Evolutionary conservation across 208 protist species (phyloP), one percentile per base, ranked within the genome.

Genomic region (Leishmania guyanensis): DNA sequence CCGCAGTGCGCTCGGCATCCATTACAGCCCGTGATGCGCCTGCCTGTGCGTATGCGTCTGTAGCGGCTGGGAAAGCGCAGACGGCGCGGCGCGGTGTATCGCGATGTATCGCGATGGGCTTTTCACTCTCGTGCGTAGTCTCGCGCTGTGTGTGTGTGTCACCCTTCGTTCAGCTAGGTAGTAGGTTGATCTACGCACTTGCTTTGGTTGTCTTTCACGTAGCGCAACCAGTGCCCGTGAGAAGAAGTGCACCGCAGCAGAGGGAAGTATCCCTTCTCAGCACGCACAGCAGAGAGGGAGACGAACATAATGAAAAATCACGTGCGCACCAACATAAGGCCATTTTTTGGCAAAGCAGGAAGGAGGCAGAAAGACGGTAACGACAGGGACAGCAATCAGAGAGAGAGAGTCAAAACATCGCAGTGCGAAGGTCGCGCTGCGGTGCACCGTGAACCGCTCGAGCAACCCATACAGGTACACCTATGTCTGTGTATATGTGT

Each of bases 1-100:
- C 78, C 4, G 89, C 92, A 9, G 85, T 81, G 39, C 88, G 87
- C 33, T 94, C 90, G 50, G 87, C 91, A 29, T 86, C 83, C 86
- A 91, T 89, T 65, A 48, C 20, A 53, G 9, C 51, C 51, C 62
- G 33, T 43, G 6, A 43, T 16, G 12, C 74, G 60, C 70, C 58
- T 68, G 58, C n/a, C 70, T 79, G 56, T 50, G 29, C 46, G 50
- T 70, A 58, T 43, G 39, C 22, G 33, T 22, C 9, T 74, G 73
- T n/a, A 0, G 51, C 22, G 58, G 17, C 9, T 20, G n/a, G 56
- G 36, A 26, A 65, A 64, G 8, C 6, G 39, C 22, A 62, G 36
- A 48, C 53, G 0, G 74, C 8, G 5, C 26, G 17, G 39, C 69
- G 69, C 10, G 16, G 22, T 22, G 46, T 53, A n/a, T 29, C 17